phyloP scores from a whole-genome alignment of 768 basidiomycete species.

The Hysterangium stoloniferum region DNA sequence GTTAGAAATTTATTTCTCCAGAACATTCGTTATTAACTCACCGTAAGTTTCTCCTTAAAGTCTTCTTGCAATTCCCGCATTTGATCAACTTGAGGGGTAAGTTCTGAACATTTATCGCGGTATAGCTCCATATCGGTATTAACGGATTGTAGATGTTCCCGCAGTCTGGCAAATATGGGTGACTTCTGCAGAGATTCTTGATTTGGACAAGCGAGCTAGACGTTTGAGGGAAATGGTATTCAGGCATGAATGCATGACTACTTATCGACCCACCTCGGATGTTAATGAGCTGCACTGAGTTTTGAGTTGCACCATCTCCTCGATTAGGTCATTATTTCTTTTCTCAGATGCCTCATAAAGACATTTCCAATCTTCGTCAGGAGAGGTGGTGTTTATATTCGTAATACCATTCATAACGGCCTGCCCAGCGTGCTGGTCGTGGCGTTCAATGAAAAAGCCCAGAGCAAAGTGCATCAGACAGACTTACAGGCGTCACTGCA shows the following conservation, averaged over 20 bases:
- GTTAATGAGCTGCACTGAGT: background rate
- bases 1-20: background rate
- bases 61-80: constrained; percentile 8
- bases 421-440: too few species aligned
- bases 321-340: constrained; percentile 1
- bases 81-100: constrained; percentile 4
- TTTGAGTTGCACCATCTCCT: constrained; percentile 3
- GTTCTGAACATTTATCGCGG: constrained; percentile 6
- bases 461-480: too few species aligned
- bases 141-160: background rate
- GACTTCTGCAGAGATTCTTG: constrained; percentile 5
- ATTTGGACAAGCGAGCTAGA: constrained; percentile 5
- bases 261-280: background rate
- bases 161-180: background rate
- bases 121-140: constrained; percentile 3
- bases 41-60: constrained; percentile 8
- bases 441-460: too few species aligned
- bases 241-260: background rate
- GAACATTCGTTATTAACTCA: constrained; percentile 2
- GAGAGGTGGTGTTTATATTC: too few species aligned
- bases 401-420: too few species aligned
- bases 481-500: too few species aligned
- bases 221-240: background rate
- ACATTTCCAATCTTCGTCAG: constrained; percentile 16
- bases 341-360: constrained; percentile 15